Conservation (phyloP, 352 stramenopile species). For the Phytophthora multivora region DNA sequence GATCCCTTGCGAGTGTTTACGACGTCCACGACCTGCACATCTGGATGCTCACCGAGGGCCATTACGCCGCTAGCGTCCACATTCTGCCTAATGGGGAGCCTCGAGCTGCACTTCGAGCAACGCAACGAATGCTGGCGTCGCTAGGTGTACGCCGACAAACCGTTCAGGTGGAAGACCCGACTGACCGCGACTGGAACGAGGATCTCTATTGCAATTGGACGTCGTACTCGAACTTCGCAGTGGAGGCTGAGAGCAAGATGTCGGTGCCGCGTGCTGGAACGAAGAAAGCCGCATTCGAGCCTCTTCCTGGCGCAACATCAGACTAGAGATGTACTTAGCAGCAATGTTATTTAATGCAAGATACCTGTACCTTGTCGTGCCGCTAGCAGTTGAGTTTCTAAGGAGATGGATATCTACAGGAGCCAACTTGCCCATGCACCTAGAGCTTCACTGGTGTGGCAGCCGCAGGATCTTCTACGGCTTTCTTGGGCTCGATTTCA, state of each 20-base stretch:
- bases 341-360: conserved; percentile 33
- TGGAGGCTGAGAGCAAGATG: conserved; percentile 65
- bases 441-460: conserved; percentile 20
- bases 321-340: conserved; percentile 32
- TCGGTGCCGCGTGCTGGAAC: conserved; percentile 70
- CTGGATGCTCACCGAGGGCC: conserved; percentile 94
- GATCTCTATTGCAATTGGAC: conserved; percentile 62
- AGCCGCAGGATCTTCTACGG: conserved; percentile 14
- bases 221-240: conserved; percentile 42
- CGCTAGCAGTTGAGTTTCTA: conserved; percentile 12
- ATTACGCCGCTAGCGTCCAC: conserved; percentile 93
- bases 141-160: conserved; percentile 66
- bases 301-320: conserved; percentile 25
- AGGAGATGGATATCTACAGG: conserved; percentile 10
- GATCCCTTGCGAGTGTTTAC: conserved; percentile 78
- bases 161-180: conserved; percentile 70
- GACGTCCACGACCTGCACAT: conserved; percentile 98
- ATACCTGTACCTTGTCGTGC: conserved; percentile 25
- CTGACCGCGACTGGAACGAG: conserved; percentile 64
- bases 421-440: conserved; percentile 1
- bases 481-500: conserved; percentile 12
- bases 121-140: conserved; percentile 56
- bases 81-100: conserved; percentile 67
- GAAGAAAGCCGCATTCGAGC: conserved; percentile 39
- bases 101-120: conserved; percentile 51